Percentiles rank a stretch among this genome's conserved stretches.
These are phyloP conservation scores for Exophiala aquamarina DNA, from an alignment of 2,329 filamentous ascomycete genomes.

Conservation along the genomic window DNA sequence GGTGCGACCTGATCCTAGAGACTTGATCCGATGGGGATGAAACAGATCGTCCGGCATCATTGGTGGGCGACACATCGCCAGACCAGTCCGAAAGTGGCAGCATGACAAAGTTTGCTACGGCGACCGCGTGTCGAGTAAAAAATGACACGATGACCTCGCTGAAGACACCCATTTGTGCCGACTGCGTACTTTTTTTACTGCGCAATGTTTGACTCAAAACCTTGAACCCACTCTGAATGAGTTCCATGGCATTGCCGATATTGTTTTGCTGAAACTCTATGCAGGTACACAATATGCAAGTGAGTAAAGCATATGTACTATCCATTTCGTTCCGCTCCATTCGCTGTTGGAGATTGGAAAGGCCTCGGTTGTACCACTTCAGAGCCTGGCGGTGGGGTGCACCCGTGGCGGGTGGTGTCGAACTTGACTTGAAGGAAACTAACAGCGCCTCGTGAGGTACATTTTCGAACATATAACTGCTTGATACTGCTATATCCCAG, in stretches of 20 bases:
- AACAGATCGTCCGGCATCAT: not conserved
- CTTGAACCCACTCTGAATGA: constrained; percentile 17
- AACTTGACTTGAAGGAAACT: not conserved
- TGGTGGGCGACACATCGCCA: no score
- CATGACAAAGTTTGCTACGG: not conserved
- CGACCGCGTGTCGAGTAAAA: not conserved
- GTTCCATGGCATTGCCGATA: constrained; percentile 33
- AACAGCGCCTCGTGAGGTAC: constrained; percentile 9
- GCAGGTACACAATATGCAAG: constrained; percentile 21
- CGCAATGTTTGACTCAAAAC: constrained; percentile 16
- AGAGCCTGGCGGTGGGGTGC: constrained; percentile 15
- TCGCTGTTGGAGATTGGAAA: constrained; percentile 12
- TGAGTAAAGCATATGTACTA: constrained; percentile 16
- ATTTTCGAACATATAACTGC: constrained; percentile 37
- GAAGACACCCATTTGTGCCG: constrained; percentile 1
- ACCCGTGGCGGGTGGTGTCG: not conserved
- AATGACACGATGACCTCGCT: constrained; percentile 16
- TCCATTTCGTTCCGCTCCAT: constrained; percentile 10
- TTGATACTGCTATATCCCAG: constrained; percentile 40
- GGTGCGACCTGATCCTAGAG: constrained; percentile 8
- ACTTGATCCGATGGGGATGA: not conserved
- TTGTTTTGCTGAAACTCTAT: constrained; percentile 33
- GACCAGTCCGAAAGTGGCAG: not conserved
- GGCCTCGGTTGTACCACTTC: constrained; percentile 19
- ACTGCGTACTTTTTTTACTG: not conserved